Evolutionary conservation across 441 rosid species (phyloP).

Genomic region (Adansonia gregorii): DNA sequence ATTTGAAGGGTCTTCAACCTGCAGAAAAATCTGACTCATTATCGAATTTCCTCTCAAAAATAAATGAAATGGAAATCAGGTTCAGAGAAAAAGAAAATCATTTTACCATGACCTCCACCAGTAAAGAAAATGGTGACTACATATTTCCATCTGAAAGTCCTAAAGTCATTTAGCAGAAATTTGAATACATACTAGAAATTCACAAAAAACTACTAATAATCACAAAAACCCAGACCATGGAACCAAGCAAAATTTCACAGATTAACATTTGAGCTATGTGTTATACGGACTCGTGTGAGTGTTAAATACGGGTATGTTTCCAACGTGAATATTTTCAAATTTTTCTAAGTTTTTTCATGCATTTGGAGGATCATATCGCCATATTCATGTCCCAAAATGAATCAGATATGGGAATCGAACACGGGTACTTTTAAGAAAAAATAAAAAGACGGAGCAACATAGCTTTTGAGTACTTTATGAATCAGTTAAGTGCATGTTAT

Average conservation of each 20-base stretch:
- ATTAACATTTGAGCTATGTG: background rate
- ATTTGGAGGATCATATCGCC: too few relatives aligned
- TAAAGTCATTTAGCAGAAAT: background rate
- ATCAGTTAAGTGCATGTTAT: background rate
- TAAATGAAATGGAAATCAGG: background rate
- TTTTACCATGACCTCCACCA: slow-evolving; percentile 12
- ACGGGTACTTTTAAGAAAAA: too few relatives aligned
- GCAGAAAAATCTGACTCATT: slow-evolving; percentile 28
- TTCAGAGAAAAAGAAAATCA: background rate
- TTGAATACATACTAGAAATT: background rate
- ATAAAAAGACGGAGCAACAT: too few relatives aligned
- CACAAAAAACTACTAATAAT: slow-evolving; percentile 5
- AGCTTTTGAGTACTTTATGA: background rate
- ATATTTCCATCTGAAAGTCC: background rate
- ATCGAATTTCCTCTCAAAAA: background rate
- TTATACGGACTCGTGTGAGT: too few relatives aligned
- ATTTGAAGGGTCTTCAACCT: slow-evolving; percentile 72
- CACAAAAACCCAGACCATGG: background rate
- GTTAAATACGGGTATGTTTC: too few relatives aligned
- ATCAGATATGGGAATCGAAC: too few relatives aligned
- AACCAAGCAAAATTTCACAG: background rate
- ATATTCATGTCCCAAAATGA: too few relatives aligned
- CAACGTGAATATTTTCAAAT: too few relatives aligned
- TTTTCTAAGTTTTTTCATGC: too few relatives aligned
- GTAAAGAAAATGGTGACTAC: background rate